Base-by-base conservation (phyloP, 805 yeast genomes). In the Suhomyces faveliae region DNA sequence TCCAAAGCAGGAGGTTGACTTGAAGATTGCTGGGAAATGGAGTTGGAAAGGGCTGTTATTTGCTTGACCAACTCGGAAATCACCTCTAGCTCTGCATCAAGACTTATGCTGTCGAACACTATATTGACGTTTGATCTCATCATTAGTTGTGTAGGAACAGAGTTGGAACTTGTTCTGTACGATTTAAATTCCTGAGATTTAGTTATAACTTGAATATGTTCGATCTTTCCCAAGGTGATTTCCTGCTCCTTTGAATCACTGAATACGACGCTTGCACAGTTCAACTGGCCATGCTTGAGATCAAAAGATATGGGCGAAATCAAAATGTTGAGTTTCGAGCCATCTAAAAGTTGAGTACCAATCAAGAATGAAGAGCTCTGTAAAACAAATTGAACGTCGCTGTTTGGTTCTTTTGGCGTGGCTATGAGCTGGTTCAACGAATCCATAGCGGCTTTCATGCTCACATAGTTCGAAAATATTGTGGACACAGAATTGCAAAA, bases 241-340 rank as follows among this genome's bases (percentile, higher is more conserved):
- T 59, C 59, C 20, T 39, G 46, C 54, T 62, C 40, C 10, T 37
- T 15, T 1, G 62, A 29, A 1, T 75, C 48, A 42, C 68, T 69
- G 5, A 68, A 67, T 5, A 77, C 58, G 3, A 33, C 21, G 21
- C n/a, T 33, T 4, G 12, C 20, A 15, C 37, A 33, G 20, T 56
- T 61, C 9, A 78, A 43, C 3, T 56, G 58, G 4, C 67, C 64
- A 4, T 60, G 59, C 0, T 55, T 43, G 8, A 77, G 67, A 42
- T 71, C 73, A 51, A 59, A 77, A 0, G 78, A 68, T 0, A 80
- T 51, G 0, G 86, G 85, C 9, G 72, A 64, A 0, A 78, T 45
- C 2, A 66, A 60, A 0, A 61, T 25, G 22, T 55, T 61, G 4
- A 78, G 22, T 0, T 22, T 29, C 0, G 54, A 45, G 1, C 42